These are phyloP conservation scores for Physaria fendleri DNA, from an alignment of 345 rosid genomes.

Conservation along the genomic window DNA sequence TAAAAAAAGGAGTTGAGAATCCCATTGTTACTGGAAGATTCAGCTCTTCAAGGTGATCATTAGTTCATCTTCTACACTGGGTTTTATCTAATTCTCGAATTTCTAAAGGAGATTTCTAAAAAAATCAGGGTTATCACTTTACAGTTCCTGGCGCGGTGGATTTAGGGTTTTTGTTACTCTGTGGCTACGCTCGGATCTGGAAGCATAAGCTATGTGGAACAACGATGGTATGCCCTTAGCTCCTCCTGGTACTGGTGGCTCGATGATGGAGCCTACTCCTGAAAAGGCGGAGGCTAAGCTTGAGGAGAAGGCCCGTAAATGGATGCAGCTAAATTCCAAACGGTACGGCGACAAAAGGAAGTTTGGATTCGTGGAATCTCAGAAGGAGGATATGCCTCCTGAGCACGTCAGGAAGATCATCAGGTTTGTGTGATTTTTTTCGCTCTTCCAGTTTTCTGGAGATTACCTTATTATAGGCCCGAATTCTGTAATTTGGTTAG, in stretches of 20 bases:
- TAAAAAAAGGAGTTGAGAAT: no score
- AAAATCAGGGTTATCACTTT: no score
- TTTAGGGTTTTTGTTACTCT: conserved; percentile 18
- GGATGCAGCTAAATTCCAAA: conserved; percentile 96
- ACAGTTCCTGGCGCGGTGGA: not conserved
- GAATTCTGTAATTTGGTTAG: not conserved
- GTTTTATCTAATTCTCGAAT: no score
- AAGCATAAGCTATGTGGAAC: conserved; percentile 39
- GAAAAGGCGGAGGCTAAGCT: conserved; percentile 78
- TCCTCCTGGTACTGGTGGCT: conserved; percentile 85
- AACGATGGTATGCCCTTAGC: conserved; percentile 33
- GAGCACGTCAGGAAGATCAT: conserved; percentile 97
- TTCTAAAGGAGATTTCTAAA: no score
- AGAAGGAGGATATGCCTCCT: conserved; percentile 99
- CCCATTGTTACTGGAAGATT: no score
- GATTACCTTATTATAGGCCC: no score
- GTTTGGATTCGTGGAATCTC: conserved; percentile 98
- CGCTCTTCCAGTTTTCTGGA: not conserved
- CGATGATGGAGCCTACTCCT: conserved; percentile 45
- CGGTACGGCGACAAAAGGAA: conserved; percentile 90
- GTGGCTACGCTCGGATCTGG: not conserved
- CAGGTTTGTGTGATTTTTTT: conserved; percentile 31
- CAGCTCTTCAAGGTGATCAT: no score
- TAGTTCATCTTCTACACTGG: no score
- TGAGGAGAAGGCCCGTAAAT: conserved; percentile 95